Conservation (phyloP, 805 yeast genomes). For the Lipomyces oligophaga region DNA sequence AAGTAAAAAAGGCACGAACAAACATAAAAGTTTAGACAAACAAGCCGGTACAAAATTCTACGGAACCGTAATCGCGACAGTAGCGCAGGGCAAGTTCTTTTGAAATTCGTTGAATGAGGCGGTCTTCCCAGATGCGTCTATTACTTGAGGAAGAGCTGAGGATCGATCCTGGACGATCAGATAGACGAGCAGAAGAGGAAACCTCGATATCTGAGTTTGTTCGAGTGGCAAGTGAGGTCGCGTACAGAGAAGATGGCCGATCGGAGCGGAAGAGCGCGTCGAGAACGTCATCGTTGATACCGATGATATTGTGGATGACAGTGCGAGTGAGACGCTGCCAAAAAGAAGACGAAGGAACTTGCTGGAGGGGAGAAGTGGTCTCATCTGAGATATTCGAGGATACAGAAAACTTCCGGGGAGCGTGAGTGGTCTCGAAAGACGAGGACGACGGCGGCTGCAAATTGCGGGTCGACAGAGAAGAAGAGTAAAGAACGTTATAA, state of each 20-base stretch:
- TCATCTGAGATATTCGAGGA: neutral
- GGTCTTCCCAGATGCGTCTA: slow-evolving; percentile 22
- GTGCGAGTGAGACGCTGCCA: slow-evolving; percentile 27
- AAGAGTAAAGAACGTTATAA: too few relatives aligned
- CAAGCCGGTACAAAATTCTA: slow-evolving; percentile 22
- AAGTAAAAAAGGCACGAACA: too few relatives aligned
- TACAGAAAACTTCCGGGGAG: too few relatives aligned
- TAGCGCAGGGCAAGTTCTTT: slow-evolving; percentile 15
- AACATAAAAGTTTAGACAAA: too few relatives aligned
- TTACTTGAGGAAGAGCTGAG: slow-evolving; percentile 14
- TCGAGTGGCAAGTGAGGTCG: neutral
- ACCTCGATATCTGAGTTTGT: neutral
- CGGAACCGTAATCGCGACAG: slow-evolving; percentile 22
- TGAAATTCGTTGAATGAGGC: slow-evolving; percentile 20
- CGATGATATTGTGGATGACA: slow-evolving; percentile 35
- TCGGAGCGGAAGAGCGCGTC: slow-evolving; percentile 36
- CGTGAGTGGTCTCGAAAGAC: too few relatives aligned
- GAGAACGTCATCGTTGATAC: slow-evolving; percentile 38
- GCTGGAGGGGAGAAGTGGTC: neutral
- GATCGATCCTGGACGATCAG: slow-evolving; percentile 15
- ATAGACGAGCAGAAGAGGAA: neutral
- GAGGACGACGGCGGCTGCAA: too few relatives aligned
- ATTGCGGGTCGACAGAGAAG: too few relatives aligned
- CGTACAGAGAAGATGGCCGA: neutral
- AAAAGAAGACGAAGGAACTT: slow-evolving; percentile 10